Percentiles rank a stretch among this genome's conserved stretches.
Evolutionary conservation across 169 alveolate species (phyloP).

Genomic region (Plasmodium chabaudi): DNA sequence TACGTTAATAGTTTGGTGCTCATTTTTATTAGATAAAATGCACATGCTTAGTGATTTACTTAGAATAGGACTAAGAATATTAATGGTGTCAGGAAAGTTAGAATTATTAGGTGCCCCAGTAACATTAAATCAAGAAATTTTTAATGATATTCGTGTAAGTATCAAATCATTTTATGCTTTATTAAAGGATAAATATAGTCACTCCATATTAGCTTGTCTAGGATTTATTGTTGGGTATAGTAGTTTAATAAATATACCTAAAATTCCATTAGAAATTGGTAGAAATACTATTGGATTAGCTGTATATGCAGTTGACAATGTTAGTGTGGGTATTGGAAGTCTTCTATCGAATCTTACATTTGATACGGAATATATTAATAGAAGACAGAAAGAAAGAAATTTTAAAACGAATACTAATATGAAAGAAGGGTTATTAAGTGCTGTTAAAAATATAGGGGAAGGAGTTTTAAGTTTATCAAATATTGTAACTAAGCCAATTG

Average conservation of each 20-base stretch:
- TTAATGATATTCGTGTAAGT: slow-evolving; percentile 84
- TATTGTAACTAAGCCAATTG: slow-evolving; percentile 92
- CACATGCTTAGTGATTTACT: slow-evolving; percentile 89
- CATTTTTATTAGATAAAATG: slow-evolving; percentile 87
- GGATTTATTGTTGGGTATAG: slow-evolving; percentile 92
- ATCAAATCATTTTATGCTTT: slow-evolving; percentile 85
- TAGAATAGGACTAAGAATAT: slow-evolving; percentile 86
- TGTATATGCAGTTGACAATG: slow-evolving; percentile 91
- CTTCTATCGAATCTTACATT: slow-evolving; percentile 90
- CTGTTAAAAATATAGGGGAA: slow-evolving; percentile 91
- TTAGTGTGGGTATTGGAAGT: slow-evolving; percentile 88
- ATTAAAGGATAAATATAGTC: slow-evolving; percentile 87
- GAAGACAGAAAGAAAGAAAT: slow-evolving; percentile 85
- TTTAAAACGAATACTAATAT: slow-evolving; percentile 82
- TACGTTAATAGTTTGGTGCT: slow-evolving; percentile 87
- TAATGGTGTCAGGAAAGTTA: slow-evolving; percentile 82
- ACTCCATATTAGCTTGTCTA: slow-evolving; percentile 83
- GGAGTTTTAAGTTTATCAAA: slow-evolving; percentile 91
- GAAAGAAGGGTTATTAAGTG: slow-evolving; percentile 89
- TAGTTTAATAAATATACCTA: slow-evolving; percentile 91
- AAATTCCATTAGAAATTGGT: slow-evolving; percentile 90
- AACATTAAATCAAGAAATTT: slow-evolving; percentile 86
- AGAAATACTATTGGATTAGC: slow-evolving; percentile 91
- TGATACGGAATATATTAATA: slow-evolving; percentile 91
- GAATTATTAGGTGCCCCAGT: slow-evolving; percentile 90